phyloP scores from a whole-genome alignment of 352 stramenopile species.

The Pythium oligandrum region DNA sequence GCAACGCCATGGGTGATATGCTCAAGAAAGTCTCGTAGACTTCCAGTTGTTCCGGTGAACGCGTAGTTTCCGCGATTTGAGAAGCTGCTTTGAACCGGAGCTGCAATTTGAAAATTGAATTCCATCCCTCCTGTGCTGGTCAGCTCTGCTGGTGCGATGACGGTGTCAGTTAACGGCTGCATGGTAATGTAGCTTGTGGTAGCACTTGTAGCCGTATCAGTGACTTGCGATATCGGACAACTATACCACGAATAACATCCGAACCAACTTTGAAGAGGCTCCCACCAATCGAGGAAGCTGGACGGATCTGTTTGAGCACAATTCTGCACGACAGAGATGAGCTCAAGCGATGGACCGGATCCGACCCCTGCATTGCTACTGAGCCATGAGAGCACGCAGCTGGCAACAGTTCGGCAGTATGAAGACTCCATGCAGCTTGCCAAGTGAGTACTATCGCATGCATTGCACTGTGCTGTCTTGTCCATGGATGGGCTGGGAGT shows the following conservation, averaged over 20 bases:
- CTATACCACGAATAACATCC: conserved; percentile 16
- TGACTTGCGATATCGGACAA: conserved; percentile 6
- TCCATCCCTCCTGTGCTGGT: too few relatives aligned
- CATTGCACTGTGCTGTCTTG: background rate
- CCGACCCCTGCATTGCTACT: conserved; percentile 4
- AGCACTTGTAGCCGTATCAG: too few relatives aligned
- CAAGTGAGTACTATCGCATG: conserved; percentile 13
- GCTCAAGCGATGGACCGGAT: conserved; percentile 1
- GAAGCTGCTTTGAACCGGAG: too few relatives aligned
- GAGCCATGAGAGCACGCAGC: conserved; percentile 2
- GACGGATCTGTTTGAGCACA: too few relatives aligned
- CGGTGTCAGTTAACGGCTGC: too few relatives aligned
- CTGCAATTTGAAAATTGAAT: too few relatives aligned
- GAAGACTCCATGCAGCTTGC: conserved; percentile 6
- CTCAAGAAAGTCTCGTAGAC: too few relatives aligned
- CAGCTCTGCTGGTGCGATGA: too few relatives aligned
- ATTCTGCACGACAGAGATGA: background rate
- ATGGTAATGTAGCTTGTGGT: too few relatives aligned
- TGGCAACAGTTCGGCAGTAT: conserved; percentile 9
- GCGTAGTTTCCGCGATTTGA: too few relatives aligned
- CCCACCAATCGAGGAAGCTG: conserved; percentile 25
- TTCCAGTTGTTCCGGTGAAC: too few relatives aligned
- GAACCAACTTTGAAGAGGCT: conserved; percentile 20
- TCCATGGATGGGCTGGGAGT: background rate
- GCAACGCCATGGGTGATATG: too few relatives aligned